Conservation (phyloP, 495 filamentous ascomycete species). For the Acidiella bohemica region DNA sequence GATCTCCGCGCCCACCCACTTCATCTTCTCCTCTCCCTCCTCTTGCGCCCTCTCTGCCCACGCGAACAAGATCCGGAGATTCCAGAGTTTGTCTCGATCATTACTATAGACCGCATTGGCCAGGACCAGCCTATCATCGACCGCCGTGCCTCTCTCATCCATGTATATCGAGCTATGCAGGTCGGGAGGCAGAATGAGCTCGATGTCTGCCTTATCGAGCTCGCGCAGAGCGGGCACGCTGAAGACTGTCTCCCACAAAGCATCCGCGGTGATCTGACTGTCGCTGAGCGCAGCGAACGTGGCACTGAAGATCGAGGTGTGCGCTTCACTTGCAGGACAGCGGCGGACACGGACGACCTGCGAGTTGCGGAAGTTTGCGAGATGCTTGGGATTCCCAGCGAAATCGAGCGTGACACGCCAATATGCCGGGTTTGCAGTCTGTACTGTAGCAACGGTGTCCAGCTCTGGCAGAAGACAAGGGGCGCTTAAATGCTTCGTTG, state of each 20-base stretch:
- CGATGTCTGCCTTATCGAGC: constrained; percentile 64
- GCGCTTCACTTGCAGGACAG: constrained; percentile 52
- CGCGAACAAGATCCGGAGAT: constrained; percentile 64
- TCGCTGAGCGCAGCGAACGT: constrained; percentile 39
- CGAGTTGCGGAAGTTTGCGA: constrained; percentile 56
- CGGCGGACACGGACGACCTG: constrained; percentile 72
- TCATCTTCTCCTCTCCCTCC: constrained; percentile 27
- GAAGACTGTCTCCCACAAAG: constrained; percentile 65
- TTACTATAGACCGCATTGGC: constrained; percentile 47
- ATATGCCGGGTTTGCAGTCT: constrained; percentile 56
- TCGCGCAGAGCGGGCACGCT: constrained; percentile 39
- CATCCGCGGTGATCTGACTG: constrained; percentile 13
- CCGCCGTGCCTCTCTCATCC: constrained; percentile 44
- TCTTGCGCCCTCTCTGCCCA: constrained; percentile 49
- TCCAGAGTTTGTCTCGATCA: constrained; percentile 55
- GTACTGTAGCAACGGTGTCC: constrained; percentile 48
- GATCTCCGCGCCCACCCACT: constrained; percentile 29
- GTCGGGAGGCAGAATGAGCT: constrained; percentile 54
- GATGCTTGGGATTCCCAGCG: constrained; percentile 44
- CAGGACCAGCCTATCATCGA: constrained; percentile 66
- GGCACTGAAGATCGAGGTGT: constrained; percentile 58
- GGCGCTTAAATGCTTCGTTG: constrained; percentile 20
- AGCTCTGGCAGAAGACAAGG: constrained; percentile 82
- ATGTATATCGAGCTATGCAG: constrained; percentile 17
- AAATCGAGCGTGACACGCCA: constrained; percentile 83